Base-by-base conservation (phyloP, 495 filamentous ascomycete genomes). In the Choiromyces venosus region DNA sequence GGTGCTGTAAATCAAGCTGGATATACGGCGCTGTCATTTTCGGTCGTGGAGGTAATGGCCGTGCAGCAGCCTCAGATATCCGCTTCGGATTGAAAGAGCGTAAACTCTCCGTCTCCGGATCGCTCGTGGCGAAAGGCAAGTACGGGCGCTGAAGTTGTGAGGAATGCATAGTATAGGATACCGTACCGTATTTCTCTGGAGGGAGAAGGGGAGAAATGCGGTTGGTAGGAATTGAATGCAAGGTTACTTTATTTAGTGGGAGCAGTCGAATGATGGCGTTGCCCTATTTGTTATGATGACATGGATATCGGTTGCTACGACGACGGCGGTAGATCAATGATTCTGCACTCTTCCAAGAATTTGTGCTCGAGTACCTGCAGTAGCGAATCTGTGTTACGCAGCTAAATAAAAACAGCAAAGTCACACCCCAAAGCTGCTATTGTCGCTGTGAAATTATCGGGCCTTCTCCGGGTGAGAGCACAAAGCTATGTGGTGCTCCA, bases 11-110 rank as follows among this genome's bases (percentile, higher is more conserved):
- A 39, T 79, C 78, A 33, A 79, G 77, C 37, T 79, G 76, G 70
- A 79, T 33, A 36, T 79, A 79, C 3, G 78, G 78, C 2, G 76
- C 78, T 18, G 64, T 65, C 19, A 37, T 66, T 37, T 70, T n/a
- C 14, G 78, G 77, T 37, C 70, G 75, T 4, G 76, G 37, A 8
- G 71, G 52, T 35, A 56, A 18, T 1, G 75, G 70, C 39, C 65
- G 40, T 2, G 36, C 44, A 8, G 76, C 71, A 18, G 77, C 74
- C 35, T 77, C 74, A 1, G 75, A 70, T 69, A 78, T 78, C 19
- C 74, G 74, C 64, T 78, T 78, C 7, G 76, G 76, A 65, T 78
- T 78, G 64, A 78, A 78, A 29, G 66, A 37, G 33, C 66, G 52
- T 18, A 61, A 61, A 61, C 52, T 61, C 52, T 61, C 52, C 12